phyloP scores from a whole-genome alignment of 345 rosid species.

The Populus euphratica region DNA sequence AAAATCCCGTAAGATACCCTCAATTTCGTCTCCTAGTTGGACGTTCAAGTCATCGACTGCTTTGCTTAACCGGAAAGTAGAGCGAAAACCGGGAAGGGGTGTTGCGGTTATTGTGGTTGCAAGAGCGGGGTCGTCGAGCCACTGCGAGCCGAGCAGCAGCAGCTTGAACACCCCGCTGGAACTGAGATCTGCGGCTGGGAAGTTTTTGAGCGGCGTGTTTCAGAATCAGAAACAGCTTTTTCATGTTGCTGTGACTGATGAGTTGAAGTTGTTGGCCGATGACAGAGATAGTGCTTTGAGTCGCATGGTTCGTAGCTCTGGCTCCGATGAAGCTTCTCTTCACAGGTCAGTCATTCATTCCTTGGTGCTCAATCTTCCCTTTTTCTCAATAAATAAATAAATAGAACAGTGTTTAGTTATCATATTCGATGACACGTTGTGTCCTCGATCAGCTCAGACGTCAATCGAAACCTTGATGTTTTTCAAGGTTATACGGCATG shows the following conservation, averaged over 20 bases:
- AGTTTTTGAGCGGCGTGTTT: conserved; percentile 62
- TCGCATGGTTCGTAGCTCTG: conserved; percentile 60
- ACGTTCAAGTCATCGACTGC: not conserved
- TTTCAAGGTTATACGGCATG: too few species aligned
- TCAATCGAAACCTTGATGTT: too few species aligned
- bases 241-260: conserved; percentile 67
- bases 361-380: not conserved
- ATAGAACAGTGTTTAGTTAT: not conserved
- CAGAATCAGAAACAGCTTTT: conserved; percentile 71
- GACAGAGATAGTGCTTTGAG: conserved; percentile 54
- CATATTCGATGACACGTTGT: too few species aligned
- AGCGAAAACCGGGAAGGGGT: not conserved
- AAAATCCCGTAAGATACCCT: conserved; percentile 1
- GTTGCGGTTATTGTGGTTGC: conserved; percentile 25
- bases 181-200: conserved; percentile 65
- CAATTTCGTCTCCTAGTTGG: not conserved
- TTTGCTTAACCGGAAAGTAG: conserved; percentile 9
- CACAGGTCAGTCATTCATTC: conserved; percentile 49
- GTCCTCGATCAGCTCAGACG: too few species aligned
- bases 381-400: not conserved
- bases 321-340: conserved; percentile 70
- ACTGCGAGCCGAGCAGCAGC: conserved; percentile 59
- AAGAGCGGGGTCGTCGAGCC: conserved; percentile 60
- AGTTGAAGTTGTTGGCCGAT: conserved; percentile 61
- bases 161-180: conserved; percentile 81